These are phyloP conservation scores for Chlorophyllum brunneum DNA, from an alignment of 768 basidiomycete genomes.

Conservation along the genomic window DNA sequence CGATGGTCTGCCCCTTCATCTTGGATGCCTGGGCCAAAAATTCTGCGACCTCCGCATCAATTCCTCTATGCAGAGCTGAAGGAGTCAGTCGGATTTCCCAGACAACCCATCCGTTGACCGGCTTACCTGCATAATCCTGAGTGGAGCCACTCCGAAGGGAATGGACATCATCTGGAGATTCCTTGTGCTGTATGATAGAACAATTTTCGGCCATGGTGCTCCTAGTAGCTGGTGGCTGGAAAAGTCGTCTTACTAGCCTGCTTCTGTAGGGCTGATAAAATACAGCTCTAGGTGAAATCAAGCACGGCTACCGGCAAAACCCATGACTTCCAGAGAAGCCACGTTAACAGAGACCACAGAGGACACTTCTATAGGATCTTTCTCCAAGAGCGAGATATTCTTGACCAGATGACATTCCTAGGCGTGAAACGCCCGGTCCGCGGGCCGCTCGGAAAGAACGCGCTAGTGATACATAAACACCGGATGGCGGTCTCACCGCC, in stretches of 20 bases:
- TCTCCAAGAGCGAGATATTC: neutral
- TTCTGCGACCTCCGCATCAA: slow-evolving; percentile 42
- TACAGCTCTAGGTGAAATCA: neutral
- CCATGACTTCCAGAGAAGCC: neutral
- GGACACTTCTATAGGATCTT: neutral
- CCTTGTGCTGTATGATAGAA: slow-evolving; percentile 15
- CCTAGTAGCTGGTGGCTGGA: neutral
- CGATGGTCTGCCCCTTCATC: slow-evolving; percentile 29
- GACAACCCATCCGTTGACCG: no score
- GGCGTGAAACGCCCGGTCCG: slow-evolving; percentile 14
- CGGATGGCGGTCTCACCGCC: neutral
- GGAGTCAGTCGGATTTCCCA: neutral
- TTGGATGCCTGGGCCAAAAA: slow-evolving; percentile 32
- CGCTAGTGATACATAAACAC: slow-evolving; percentile 2
- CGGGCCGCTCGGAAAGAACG: slow-evolving; percentile 9
- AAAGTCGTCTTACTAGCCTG: neutral
- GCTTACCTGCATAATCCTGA: slow-evolving; percentile 5
- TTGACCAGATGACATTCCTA: slow-evolving; percentile 4
- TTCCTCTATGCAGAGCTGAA: slow-evolving; percentile 19
- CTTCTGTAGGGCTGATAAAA: neutral
- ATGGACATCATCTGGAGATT: slow-evolving; percentile 27
- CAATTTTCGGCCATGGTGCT: neutral
- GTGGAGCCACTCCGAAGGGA: slow-evolving; percentile 30
- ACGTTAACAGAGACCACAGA: neutral
- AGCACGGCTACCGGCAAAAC: neutral